Evolutionary conservation across 257 asterid genomes (phyloP), one percentile per base, ranked within the genome.

Genomic region (Verbascum thapsus): DNA sequence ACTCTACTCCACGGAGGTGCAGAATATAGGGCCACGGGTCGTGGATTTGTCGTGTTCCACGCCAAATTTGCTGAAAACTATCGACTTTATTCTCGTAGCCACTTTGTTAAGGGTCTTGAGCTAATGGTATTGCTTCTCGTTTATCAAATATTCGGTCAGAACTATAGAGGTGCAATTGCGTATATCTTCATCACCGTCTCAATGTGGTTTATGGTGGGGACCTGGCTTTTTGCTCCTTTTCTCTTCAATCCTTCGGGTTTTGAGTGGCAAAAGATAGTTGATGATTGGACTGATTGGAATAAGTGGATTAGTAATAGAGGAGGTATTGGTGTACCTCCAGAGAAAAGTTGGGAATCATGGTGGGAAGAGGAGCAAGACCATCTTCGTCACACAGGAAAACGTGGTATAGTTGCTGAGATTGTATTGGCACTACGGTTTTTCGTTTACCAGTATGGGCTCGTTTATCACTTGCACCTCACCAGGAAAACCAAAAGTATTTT

Each of bases 261-360:
- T 74, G 98, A 89, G 86, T 92, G 98, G 98, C 98, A 92, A 76
- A 92, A 92, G 82, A 92, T 92, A 63, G 95, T 92, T 49, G 99
- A 92, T 65, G 99, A 92, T 64, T 92, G 97, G 97, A 85, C 94
- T 35, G 99, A 92, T 59, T 92, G 99, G 99, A 89, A 87, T 64
- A 92, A 92, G 80, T 92, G 99, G 99, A 89, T 92, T 10, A 80
- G 97, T 49, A 92, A 87, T 71, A 80, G 88, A 72, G 99, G 99
- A 54, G 99, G 99, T 71, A 92, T 92, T 55, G 99, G 99, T 76
- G 99, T 92, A 19, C 94, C 87, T 44, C 85, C 99, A 1, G 95
- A 81, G 82, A 92, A 90, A 72, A 92, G 99, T 81, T 92, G 99
- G 99, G 99, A 92, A 72, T 92, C 99, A 53, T 92, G 99, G 99